These are phyloP conservation scores for Leccinum uliginosum DNA, from an alignment of 768 basidiomycete species.

Conservation along the genomic window DNA sequence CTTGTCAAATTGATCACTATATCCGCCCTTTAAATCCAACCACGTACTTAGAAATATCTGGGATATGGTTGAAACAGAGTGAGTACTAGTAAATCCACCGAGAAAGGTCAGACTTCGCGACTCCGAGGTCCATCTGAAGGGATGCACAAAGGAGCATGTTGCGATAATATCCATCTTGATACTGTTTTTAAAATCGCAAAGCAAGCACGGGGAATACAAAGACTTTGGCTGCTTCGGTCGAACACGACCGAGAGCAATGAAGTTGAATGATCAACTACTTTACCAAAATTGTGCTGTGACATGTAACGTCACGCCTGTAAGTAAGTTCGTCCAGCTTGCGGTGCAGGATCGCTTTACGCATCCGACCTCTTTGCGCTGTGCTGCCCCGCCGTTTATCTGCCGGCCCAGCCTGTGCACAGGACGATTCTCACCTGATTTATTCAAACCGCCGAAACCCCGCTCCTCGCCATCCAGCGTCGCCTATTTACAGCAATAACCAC, in stretches of 20 bases:
- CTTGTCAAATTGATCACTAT: not conserved
- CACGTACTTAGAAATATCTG: not conserved
- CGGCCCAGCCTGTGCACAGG: constrained; percentile 2
- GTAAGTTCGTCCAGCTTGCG: constrained; percentile 31
- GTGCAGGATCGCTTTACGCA: constrained; percentile 26
- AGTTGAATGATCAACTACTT: constrained; percentile 27
- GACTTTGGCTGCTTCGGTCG: constrained; percentile 2
- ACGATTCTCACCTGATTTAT: constrained; percentile 12
- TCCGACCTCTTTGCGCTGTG: constrained; percentile 17
- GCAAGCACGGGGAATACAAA: not conserved
- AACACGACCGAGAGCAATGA: constrained; percentile 18
- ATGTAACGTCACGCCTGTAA: constrained; percentile 35
- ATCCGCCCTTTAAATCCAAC: not conserved
- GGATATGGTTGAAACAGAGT: not conserved
- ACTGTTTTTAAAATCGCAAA: not conserved
- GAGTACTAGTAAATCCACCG: not conserved
- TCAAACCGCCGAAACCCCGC: constrained; percentile 7
- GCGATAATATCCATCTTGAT: too few species aligned
- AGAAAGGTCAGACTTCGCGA: not conserved
- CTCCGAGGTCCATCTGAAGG: not conserved
- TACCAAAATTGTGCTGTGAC: constrained; percentile 31
- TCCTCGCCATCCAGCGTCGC: constrained; percentile 1
- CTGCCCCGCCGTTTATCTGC: constrained; percentile 8
- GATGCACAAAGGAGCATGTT: not conserved
- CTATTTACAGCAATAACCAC: constrained; percentile 14